Conservation (phyloP, 2,329 filamentous ascomycete species). For the Neopestalotiopsis rosae region DNA sequence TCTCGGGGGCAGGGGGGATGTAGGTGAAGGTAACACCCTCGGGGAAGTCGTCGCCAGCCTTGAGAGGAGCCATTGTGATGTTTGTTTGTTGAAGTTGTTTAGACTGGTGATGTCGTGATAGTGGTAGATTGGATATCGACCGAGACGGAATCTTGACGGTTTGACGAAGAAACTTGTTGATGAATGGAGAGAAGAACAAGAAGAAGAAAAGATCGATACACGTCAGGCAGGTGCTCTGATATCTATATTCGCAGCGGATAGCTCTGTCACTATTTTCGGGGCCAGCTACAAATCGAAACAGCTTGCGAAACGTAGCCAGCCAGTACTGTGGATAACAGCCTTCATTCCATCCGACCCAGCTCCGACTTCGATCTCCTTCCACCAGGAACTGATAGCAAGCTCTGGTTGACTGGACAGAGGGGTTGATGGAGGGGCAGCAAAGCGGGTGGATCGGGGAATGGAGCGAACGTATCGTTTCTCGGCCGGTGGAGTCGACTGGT, state of each 20-base stretch:
- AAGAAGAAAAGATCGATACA: background rate
- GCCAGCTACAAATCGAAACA: too few relatives aligned
- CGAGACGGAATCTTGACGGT: background rate
- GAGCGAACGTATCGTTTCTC: background rate
- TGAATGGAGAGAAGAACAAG: background rate
- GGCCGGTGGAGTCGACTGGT: background rate
- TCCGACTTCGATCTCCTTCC: constrained; percentile 15
- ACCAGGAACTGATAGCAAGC: background rate
- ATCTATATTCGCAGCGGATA: background rate
- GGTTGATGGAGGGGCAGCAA: constrained; percentile 9
- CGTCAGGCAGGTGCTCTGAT: background rate
- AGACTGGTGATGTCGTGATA: constrained; percentile 7
- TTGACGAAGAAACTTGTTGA: background rate
- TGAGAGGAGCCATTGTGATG: constrained; percentile 61
- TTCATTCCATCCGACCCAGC: constrained; percentile 8
- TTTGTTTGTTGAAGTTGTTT: background rate
- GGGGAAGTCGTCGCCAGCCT: constrained; percentile 85
- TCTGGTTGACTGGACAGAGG: constrained; percentile 7
- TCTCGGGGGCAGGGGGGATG: constrained; percentile 77
- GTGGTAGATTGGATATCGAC: background rate
- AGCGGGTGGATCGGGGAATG: background rate
- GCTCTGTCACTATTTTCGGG: background rate
- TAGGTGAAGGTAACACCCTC: constrained; percentile 82
- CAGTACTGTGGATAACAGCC: too few relatives aligned
- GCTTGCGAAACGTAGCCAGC: background rate